phyloP scores from a whole-genome alignment of 495 filamentous ascomycete genomes.

The Gamarada debralockiae region DNA sequence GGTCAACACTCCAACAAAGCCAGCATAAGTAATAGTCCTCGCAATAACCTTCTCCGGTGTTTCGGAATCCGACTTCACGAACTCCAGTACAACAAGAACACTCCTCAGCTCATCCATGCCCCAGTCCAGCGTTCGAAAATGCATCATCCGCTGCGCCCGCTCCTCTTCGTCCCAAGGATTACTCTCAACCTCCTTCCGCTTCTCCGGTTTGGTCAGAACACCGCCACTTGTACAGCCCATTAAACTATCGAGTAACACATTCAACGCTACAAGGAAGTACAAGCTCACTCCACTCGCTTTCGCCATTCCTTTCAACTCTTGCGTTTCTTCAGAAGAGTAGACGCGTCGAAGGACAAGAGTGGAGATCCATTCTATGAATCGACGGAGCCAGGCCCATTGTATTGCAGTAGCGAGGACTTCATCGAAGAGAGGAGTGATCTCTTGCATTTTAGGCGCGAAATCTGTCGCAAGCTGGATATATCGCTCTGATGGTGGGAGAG shows the following conservation, averaged over 20 bases:
- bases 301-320: conserved; percentile 57
- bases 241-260: conserved; percentile 58
- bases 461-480: conserved; percentile 45
- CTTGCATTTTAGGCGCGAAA: conserved; percentile 37
- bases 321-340: conserved; percentile 52
- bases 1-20: conserved; percentile 60
- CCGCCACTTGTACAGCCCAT: conserved; percentile 66
- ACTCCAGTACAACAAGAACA: conserved; percentile 57
- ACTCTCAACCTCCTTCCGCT: conserved; percentile 9
- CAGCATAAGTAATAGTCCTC: conserved; percentile 56
- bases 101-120: conserved; percentile 56
- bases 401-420: conserved; percentile 24
- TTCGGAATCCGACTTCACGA: conserved; percentile 30
- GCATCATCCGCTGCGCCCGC: conserved; percentile 38
- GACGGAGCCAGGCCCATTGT: conserved; percentile 11
- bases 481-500: conserved; percentile 49
- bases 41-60: conserved; percentile 44
- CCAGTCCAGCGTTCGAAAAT: conserved; percentile 69
- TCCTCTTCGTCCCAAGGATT: conserved; percentile 16
- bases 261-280: conserved; percentile 57
- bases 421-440: conserved; percentile 46
- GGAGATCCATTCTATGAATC: conserved; percentile 33
- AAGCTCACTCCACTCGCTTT: conserved; percentile 47
- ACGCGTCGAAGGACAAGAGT: conserved; percentile 44
- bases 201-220: conserved; percentile 19